Evolutionary conservation across 2,329 filamentous ascomycete genomes (phyloP).

Genomic region (Purpureocillium lavendulum): DNA sequence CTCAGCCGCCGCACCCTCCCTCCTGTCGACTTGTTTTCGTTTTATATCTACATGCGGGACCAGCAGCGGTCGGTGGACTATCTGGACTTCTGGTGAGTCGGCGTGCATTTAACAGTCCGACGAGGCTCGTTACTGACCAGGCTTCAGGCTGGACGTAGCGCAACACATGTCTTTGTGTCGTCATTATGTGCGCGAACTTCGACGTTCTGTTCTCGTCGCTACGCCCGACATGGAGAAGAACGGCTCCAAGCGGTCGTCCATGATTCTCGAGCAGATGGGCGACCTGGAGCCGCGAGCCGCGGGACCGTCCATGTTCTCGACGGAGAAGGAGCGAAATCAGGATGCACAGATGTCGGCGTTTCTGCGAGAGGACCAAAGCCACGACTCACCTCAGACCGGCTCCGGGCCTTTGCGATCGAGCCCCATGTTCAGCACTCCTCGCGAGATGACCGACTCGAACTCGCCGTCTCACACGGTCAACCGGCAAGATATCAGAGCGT

Average conservation of each 20-base stretch:
- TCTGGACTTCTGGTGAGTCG: conserved; percentile 84
- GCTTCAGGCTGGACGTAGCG: conserved; percentile 89
- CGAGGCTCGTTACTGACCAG: conserved; percentile 3
- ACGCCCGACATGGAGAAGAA: conserved; percentile 83
- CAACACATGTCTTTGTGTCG: conserved; percentile 98
- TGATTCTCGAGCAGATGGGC: conserved; percentile 63
- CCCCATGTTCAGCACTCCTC: conserved; percentile 51
- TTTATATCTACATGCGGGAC: conserved; percentile 99
- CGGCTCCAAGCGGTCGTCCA: conserved; percentile 77
- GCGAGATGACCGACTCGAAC: conserved; percentile 63
- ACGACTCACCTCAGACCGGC: conserved; percentile 49
- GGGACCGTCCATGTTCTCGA: conserved; percentile 53
- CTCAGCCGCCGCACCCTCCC: conserved; percentile 88
- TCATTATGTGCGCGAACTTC: conserved; percentile 92
- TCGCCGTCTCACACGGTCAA: conserved; percentile 78
- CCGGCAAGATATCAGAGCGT: conserved; percentile 84
- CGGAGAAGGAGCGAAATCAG: conserved; percentile 66
- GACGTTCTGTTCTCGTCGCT: conserved; percentile 83
- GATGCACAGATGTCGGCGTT: conserved; percentile 91
- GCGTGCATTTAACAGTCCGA: neutral
- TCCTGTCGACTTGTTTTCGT: conserved; percentile 94
- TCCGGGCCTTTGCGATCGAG: conserved; percentile 36
- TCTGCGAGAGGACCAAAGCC: conserved; percentile 57
- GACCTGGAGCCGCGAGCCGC: conserved; percentile 55
- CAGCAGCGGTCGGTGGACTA: conserved; percentile 98